Conservation (phyloP, 768 basidiomycete genomes). For the Tephrocybe sp. region DNA sequence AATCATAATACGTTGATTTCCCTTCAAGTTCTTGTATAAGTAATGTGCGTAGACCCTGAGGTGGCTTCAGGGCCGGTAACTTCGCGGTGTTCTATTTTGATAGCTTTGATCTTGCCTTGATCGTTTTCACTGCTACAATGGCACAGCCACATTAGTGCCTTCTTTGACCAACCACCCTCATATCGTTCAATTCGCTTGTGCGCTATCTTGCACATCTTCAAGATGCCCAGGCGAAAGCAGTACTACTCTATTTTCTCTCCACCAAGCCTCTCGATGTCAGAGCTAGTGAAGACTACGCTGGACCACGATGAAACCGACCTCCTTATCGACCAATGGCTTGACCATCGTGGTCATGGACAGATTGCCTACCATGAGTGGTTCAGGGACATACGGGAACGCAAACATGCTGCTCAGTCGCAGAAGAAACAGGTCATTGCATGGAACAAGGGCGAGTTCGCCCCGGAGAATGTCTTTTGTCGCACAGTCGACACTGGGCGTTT, state of each 20-base stretch:
- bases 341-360: conserved; percentile 58
- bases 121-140: conserved; percentile 18
- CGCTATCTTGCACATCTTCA: neutral
- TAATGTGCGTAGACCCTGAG: too few relatives aligned
- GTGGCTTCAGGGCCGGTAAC: conserved; percentile 29
- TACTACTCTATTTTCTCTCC: conserved; percentile 67
- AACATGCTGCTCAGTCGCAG: conserved; percentile 47
- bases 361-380: conserved; percentile 82
- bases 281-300: conserved; percentile 77
- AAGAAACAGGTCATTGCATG: conserved; percentile 54
- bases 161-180: conserved; percentile 10
- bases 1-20: conserved; percentile 4
- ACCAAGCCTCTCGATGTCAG: conserved; percentile 70
- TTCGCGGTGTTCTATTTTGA: conserved; percentile 26
- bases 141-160: conserved; percentile 20
- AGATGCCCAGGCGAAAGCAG: conserved; percentile 44
- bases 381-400: conserved; percentile 64
- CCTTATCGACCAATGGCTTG: conserved; percentile 84
- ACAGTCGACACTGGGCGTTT: conserved; percentile 77
- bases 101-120: conserved; percentile 18
- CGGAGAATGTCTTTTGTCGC: conserved; percentile 78
- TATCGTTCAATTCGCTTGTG: conserved; percentile 6
- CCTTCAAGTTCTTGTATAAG: neutral
- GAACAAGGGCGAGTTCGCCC: conserved; percentile 75
- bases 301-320: conserved; percentile 75